These are phyloP conservation scores for Alternaria dauci DNA, from an alignment of 2,329 filamentous ascomycete genomes.

Conservation along the genomic window DNA sequence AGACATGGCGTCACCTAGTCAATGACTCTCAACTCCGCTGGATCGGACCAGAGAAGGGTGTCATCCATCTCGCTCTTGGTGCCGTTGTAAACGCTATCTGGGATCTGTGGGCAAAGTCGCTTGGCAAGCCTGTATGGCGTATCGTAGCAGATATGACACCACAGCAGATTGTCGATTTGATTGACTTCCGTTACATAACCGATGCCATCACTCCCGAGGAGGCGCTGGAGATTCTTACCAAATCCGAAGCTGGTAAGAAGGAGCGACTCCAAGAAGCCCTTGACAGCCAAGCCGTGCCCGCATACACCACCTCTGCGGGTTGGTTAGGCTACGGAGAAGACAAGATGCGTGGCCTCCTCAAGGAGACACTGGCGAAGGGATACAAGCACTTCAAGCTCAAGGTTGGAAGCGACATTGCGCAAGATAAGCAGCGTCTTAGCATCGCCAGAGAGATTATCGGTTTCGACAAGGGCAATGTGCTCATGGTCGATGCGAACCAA, in stretches of 20 bases:
- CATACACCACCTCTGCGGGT: constrained; percentile 88
- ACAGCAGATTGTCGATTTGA: constrained; percentile 84
- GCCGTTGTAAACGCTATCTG: constrained; percentile 91
- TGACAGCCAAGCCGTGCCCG: constrained; percentile 77
- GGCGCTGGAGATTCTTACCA: constrained; percentile 74
- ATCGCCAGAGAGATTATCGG: constrained; percentile 84
- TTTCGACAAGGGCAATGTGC: constrained; percentile 80
- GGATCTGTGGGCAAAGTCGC: constrained; percentile 92
- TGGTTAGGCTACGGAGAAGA: constrained; percentile 93
- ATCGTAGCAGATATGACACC: constrained; percentile 90
- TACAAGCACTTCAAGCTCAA: constrained; percentile 93
- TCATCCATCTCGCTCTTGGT: constrained; percentile 89
- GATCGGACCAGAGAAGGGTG: constrained; percentile 94
- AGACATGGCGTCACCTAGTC: constrained; percentile 92
- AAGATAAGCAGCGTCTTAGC: constrained; percentile 72
- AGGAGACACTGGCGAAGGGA: constrained; percentile 77
- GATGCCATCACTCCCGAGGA: constrained; percentile 91
- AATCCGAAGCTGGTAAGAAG: constrained; percentile 72
- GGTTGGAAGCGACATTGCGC: constrained; percentile 76
- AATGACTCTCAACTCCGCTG: constrained; percentile 89
- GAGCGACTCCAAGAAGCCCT: constrained; percentile 77
- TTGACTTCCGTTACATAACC: constrained; percentile 94
- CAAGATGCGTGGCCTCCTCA: constrained; percentile 79
- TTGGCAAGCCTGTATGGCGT: constrained; percentile 88
- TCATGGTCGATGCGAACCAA: constrained; percentile 96